Conservation (phyloP, 2,329 filamentous ascomycete genomes). For the Dendrostoma leiphaemia region DNA sequence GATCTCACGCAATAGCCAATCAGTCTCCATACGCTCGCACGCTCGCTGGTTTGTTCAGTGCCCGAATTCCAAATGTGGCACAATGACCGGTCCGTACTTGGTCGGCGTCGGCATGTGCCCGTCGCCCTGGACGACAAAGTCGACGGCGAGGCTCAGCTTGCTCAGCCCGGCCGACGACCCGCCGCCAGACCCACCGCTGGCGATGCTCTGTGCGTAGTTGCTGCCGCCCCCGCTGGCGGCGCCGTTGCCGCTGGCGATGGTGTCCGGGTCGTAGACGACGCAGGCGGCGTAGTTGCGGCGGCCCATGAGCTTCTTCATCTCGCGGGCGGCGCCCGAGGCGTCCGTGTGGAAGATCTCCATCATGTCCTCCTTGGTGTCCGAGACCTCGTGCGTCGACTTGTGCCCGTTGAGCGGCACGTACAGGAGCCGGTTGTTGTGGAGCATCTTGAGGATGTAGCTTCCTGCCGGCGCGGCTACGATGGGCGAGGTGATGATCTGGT, state of each 20-base stretch:
- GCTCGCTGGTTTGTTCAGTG: constrained; percentile 37
- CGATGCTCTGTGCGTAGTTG: constrained; percentile 29
- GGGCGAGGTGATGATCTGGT: constrained; percentile 90
- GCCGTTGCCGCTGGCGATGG: constrained; percentile 44
- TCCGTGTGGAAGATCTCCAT: constrained; percentile 99
- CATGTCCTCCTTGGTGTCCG: constrained; percentile 99
- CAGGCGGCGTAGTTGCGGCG: constrained; percentile 89
- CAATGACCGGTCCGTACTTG: constrained; percentile 95
- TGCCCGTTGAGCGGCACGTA: constrained; percentile 90
- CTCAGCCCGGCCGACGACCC: constrained; percentile 43
- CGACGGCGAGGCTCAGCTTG: constrained; percentile 83
- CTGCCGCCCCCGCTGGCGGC: constrained; percentile 27
- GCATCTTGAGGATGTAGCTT: constrained; percentile 83
- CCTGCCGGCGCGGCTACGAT: constrained; percentile 88
- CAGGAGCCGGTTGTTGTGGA: constrained; percentile 91
- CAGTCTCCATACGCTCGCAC: not conserved
- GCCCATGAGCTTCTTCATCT: constrained; percentile 90
- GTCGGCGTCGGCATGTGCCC: constrained; percentile 77
- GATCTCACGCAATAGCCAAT: not conserved
- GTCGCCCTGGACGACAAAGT: constrained; percentile 96
- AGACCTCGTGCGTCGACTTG: constrained; percentile 67
- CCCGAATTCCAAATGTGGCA: constrained; percentile 80
- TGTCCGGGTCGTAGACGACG: constrained; percentile 90
- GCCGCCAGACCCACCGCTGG: constrained; percentile 15
- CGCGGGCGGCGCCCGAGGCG: constrained; percentile 76